Conservation (phyloP, 176 grass and related monocot species). For the Carex parvula region DNA sequence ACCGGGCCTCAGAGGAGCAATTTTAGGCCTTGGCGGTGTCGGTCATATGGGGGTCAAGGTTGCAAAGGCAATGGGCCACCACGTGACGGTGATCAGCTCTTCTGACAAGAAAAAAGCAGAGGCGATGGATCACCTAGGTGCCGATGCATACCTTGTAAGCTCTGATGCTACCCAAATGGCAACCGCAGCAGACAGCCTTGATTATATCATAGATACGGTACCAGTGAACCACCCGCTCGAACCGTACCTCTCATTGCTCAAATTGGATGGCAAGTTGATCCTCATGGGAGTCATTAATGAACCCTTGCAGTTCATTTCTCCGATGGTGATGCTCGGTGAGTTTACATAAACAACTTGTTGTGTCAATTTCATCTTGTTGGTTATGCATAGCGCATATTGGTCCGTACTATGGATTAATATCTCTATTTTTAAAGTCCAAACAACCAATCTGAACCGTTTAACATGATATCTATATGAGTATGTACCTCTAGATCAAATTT, state of each 20-base stretch:
- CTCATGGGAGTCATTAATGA: conserved; percentile 81
- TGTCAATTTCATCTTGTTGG: neutral
- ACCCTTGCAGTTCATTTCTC: conserved; percentile 75
- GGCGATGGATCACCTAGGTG: conserved; percentile 81
- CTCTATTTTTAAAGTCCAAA: too few species aligned
- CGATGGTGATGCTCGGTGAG: conserved; percentile 74
- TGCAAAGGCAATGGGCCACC: conserved; percentile 87
- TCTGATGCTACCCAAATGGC: conserved; percentile 56
- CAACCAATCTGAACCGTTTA: too few species aligned
- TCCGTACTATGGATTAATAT: too few species aligned
- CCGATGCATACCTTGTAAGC: conserved; percentile 82
- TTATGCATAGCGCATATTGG: too few species aligned
- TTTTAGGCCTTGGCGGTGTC: conserved; percentile 84
- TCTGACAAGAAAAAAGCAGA: conserved; percentile 68
- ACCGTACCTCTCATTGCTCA: conserved; percentile 78
- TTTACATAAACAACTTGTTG: neutral
- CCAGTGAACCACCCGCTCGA: conserved; percentile 76
- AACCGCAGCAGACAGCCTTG: conserved; percentile 47
- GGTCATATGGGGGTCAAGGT: conserved; percentile 98
- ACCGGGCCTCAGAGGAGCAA: conserved; percentile 51
- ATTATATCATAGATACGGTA: conserved; percentile 97
- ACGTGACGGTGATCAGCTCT: conserved; percentile 93
- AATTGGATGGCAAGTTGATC: conserved; percentile 66
- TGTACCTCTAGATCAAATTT: neutral
- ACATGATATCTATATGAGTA: too few species aligned